These are phyloP conservation scores for Saprolegnia diclina DNA, from an alignment of 352 stramenopile genomes.

Conservation along the genomic window DNA sequence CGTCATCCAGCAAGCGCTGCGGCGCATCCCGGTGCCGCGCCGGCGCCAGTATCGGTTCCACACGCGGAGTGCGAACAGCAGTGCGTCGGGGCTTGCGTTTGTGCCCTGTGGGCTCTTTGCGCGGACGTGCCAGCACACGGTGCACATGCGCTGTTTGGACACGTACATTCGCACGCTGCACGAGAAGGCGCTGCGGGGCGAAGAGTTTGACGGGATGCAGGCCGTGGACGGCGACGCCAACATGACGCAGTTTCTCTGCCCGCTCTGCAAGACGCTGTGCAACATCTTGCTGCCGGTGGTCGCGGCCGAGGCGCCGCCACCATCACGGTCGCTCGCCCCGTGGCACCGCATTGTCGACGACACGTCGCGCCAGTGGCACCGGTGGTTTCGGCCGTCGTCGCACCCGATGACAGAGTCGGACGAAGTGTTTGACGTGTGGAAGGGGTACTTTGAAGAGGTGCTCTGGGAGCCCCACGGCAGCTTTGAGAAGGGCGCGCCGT, in stretches of 20 bases:
- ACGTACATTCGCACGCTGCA: constrained; percentile 81
- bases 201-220: constrained; percentile 85
- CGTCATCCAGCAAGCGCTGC: constrained; percentile 18
- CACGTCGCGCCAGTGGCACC: background rate
- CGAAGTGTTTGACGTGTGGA: constrained; percentile 57
- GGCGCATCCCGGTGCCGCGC: background rate
- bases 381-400: background rate
- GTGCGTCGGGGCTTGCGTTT: background rate
- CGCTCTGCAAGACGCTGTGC: constrained; percentile 88
- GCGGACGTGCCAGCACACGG: constrained; percentile 80
- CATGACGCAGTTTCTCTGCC: constrained; percentile 90
- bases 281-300: constrained; percentile 85
- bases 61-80: background rate
- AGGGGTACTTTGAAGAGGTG: constrained; percentile 83
- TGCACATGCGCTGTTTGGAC: constrained; percentile 83
- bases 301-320: background rate
- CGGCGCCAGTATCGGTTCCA: constrained; percentile 12
- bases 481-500: constrained; percentile 78
- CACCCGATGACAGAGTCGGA: constrained; percentile 46
- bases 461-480: constrained; percentile 83
- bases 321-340: background rate
- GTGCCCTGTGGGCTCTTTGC: constrained; percentile 62
- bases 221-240: constrained; percentile 81
- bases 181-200: constrained; percentile 80
- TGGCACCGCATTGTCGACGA: constrained; percentile 62